A percentile compares a stretch with the other conserved stretches of the same genome.
Conservation (phyloP, 495 filamentous ascomycete genomes). For the Penicillium turbatum region DNA sequence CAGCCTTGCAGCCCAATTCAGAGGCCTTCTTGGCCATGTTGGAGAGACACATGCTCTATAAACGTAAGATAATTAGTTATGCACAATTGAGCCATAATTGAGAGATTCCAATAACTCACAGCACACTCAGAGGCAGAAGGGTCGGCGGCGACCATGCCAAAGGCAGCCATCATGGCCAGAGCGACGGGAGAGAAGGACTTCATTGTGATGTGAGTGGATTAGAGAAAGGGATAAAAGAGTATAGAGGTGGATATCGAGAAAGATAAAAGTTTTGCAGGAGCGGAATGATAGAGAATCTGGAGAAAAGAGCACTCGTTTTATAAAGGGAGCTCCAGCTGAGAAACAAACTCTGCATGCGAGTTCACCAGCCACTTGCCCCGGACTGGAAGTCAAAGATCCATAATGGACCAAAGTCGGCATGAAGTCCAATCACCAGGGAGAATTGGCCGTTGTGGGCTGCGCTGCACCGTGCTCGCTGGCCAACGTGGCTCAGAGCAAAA, state of each 20-base stretch:
- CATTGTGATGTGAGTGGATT: constrained; percentile 29
- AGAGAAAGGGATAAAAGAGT: not conserved
- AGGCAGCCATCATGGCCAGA: constrained; percentile 34
- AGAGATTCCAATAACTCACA: constrained; percentile 18
- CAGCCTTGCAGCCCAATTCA: constrained; percentile 53
- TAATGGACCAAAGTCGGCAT: not conserved
- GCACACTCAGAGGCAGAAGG: constrained; percentile 36
- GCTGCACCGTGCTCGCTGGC: constrained; percentile 10
- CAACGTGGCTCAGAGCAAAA: constrained; percentile 18
- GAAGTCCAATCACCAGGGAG: not conserved
- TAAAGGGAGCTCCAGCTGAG: constrained; percentile 12
- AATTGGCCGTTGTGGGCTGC: constrained; percentile 9
- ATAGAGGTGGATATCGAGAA: not conserved
- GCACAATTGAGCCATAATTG: not conserved
- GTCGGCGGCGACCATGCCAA: constrained; percentile 25
- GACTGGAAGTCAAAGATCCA: constrained; percentile 7
- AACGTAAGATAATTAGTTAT: constrained; percentile 4
- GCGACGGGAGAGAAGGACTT: constrained; percentile 36
- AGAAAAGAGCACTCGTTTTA: constrained; percentile 11
- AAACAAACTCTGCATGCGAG: constrained; percentile 17
- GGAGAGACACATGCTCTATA: constrained; percentile 62
- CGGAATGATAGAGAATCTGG: not conserved
- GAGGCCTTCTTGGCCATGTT: constrained; percentile 66
- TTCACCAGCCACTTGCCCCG: constrained; percentile 10
- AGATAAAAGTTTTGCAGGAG: not conserved